Conservation (phyloP, 192 early-diverging fungal genomes). For the Coemansia sp. region DNA sequence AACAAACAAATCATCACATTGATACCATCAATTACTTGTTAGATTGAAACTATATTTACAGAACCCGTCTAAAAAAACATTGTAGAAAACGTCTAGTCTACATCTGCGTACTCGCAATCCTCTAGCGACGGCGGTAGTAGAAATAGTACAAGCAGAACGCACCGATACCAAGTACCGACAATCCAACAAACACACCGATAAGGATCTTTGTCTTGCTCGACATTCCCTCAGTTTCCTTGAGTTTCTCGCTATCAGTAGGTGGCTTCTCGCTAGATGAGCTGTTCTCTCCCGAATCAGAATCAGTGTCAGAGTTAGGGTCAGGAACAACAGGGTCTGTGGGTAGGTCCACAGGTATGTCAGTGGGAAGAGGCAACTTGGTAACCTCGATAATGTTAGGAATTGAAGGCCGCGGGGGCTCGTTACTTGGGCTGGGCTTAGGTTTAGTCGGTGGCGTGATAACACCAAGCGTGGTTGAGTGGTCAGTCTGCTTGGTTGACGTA, state of each 20-base stretch:
- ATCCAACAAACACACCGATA: slow-evolving; percentile 28
- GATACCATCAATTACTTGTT: not conserved
- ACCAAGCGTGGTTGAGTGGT: not conserved
- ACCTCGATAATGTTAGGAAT: slow-evolving; percentile 18
- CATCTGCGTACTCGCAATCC: not conserved
- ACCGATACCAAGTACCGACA: slow-evolving; percentile 30
- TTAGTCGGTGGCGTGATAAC: not conserved
- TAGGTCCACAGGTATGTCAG: not conserved
- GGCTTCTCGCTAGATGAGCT: slow-evolving; percentile 3
- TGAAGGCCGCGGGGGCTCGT: not conserved
- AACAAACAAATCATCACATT: not conserved
- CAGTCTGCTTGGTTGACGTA: not conserved
- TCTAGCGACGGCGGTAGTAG: slow-evolving; percentile 19
- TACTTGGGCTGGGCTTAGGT: not conserved
- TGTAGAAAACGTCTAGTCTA: not conserved
- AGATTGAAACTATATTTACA: not conserved
- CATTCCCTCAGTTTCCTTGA: slow-evolving; percentile 20
- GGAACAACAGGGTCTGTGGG: not conserved
- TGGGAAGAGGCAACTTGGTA: slow-evolving; percentile 2
- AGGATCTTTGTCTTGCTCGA: slow-evolving; percentile 35
- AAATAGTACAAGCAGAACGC: slow-evolving; percentile 30
- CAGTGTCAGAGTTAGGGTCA: not conserved
- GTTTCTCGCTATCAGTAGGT: not conserved
- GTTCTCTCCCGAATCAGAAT: not conserved
- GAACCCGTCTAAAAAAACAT: not conserved